Conservation (phyloP, 2,329 filamentous ascomycete genomes). For the Diplodia sapinea region DNA sequence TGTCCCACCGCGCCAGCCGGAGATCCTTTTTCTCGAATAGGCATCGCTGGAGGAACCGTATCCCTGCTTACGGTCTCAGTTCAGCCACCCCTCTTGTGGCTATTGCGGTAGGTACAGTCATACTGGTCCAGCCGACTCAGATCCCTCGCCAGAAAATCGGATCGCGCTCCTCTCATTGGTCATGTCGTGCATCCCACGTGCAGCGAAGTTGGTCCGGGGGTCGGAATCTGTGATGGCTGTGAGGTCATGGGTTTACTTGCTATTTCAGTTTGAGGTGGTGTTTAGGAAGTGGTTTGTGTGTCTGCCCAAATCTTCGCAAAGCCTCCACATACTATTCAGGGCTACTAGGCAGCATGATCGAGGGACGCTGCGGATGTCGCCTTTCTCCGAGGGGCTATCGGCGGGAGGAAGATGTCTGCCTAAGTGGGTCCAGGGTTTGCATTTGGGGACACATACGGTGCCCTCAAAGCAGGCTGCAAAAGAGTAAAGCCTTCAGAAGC, state of each 20-base stretch:
- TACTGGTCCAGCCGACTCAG: not conserved
- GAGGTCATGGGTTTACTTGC: not conserved
- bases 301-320: not conserved
- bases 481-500: no score
- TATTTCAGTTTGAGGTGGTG: not conserved
- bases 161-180: not conserved
- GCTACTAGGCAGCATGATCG: not conserved
- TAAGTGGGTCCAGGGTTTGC: not conserved
- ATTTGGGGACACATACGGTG: not conserved
- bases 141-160: not conserved
- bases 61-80: constrained; percentile 7
- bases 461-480: no score
- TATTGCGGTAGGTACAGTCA: constrained; percentile 1
- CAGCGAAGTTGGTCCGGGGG: not conserved
- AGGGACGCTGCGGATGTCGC: not conserved
- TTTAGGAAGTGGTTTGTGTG: not conserved
- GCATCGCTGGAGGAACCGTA: not conserved
- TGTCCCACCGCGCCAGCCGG: not conserved
- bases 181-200: not conserved
- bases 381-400: not conserved
- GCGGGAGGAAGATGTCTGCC: not conserved
- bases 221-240: not conserved
- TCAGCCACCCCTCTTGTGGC: constrained; percentile 2
- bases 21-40: constrained; percentile 6
- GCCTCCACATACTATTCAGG: not conserved